These are phyloP conservation scores for Kalmusia sp. DNA, from an alignment of 2,329 filamentous ascomycete genomes.

Conservation along the genomic window DNA sequence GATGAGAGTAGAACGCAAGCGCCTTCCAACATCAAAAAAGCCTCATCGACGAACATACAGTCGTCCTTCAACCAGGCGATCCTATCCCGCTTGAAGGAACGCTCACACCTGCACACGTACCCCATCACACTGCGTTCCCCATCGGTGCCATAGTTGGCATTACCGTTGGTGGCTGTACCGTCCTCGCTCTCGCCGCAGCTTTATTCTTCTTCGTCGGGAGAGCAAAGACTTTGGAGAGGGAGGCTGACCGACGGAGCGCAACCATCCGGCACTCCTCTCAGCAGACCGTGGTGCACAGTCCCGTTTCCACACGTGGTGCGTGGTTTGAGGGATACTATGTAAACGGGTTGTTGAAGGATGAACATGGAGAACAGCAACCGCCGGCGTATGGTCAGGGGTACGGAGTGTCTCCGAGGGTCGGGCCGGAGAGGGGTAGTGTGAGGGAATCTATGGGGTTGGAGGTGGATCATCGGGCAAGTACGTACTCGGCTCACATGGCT, in stretches of 20 bases:
- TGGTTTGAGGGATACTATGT: background rate
- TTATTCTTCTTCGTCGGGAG: conserved; percentile 23
- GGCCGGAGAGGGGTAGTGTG: too few species aligned
- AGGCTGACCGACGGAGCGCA: conserved; percentile 1
- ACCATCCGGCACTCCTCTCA: background rate
- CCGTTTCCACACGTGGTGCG: background rate
- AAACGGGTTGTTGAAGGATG: too few species aligned
- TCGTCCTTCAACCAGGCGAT: conserved; percentile 25
- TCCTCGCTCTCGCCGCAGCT: conserved; percentile 7
- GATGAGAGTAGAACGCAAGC: conserved; percentile 8
- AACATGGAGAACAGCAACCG: too few species aligned
- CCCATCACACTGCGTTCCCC: conserved; percentile 22
- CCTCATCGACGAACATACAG: conserved; percentile 11
- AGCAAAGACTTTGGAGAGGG: conserved; percentile 10
- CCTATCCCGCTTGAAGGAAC: conserved; percentile 15
- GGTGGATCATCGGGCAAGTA: too few species aligned
- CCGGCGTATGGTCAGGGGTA: too few species aligned
- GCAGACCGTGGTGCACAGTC: background rate
- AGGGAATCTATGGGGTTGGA: too few species aligned
- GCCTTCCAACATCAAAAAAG: conserved; percentile 15
- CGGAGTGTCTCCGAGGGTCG: too few species aligned
- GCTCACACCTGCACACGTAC: background rate
- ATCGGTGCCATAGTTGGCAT: conserved; percentile 52
- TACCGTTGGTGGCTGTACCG: conserved; percentile 61
- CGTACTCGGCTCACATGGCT: too few species aligned